Conservation (phyloP, 2,329 filamentous ascomycete genomes). For the Neonectria neomacrospora region DNA sequence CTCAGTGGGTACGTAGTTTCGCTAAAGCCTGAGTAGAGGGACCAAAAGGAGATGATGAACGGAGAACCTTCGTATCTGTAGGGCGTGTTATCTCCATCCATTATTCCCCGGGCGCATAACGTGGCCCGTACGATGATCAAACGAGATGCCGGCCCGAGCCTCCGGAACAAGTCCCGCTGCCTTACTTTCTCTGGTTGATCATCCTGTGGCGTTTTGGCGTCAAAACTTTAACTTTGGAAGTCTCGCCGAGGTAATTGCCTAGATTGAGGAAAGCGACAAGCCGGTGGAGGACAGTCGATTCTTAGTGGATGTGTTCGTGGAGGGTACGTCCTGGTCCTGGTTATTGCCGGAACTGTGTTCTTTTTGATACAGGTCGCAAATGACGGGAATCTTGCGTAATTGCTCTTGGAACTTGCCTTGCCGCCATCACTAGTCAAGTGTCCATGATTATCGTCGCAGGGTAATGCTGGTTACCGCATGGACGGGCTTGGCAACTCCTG, state of each 20-base stretch:
- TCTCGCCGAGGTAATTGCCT: constrained; percentile 8
- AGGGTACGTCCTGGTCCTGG: not conserved
- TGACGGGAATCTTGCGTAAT: constrained; percentile 17
- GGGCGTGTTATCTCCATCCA: constrained; percentile 9
- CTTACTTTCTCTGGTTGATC: constrained; percentile 4
- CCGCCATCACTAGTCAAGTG: constrained; percentile 18
- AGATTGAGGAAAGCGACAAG: constrained; percentile 7
- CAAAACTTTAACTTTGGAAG: constrained; percentile 36
- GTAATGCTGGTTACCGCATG: constrained; percentile 16
- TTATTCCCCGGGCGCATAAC: constrained; percentile 7
- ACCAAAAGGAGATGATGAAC: constrained; percentile 10
- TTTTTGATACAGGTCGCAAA: constrained; percentile 29
- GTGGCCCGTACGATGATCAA: constrained; percentile 9
- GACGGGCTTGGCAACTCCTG: constrained; percentile 15
- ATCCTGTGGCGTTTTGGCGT: constrained; percentile 38
- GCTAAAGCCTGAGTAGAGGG: constrained; percentile 3
- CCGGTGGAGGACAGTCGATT: not conserved
- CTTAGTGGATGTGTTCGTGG: not conserved
- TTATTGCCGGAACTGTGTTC: constrained; percentile 6
- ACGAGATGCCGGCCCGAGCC: constrained; percentile 37
- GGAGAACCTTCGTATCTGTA: constrained; percentile 1
- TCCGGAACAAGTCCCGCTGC: constrained; percentile 34
- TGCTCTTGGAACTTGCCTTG: constrained; percentile 5
- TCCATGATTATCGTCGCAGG: constrained; percentile 19
- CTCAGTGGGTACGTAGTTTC: constrained; percentile 6